A percentile compares a stretch with the other conserved stretches of the same genome.
phyloP scores from a whole-genome alignment of 768 basidiomycete genomes.

The Steccherinum ochraceum region DNA sequence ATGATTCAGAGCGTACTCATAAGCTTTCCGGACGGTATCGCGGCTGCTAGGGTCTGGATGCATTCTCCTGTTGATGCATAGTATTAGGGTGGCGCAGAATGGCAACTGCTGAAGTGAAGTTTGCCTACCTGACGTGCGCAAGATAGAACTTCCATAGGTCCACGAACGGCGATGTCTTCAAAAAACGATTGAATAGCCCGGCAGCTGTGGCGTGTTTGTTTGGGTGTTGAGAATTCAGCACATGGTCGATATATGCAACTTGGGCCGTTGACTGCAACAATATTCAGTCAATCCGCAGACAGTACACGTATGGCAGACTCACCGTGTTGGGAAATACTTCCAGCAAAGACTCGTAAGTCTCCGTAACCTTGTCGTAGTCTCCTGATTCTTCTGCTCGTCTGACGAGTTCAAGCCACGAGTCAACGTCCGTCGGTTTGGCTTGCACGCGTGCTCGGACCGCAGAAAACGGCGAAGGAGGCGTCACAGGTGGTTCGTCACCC shows the following conservation, averaged over 20 bases:
- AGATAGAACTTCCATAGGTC: conserved; percentile 93
- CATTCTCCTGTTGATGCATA: conserved; percentile 43
- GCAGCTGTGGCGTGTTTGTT: conserved; percentile 73
- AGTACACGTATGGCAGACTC: conserved; percentile 33
- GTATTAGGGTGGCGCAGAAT: conserved; percentile 8
- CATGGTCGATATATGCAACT: conserved; percentile 78
- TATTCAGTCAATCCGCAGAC: conserved; percentile 5
- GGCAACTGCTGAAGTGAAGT: conserved; percentile 15
- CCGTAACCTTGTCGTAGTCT: conserved; percentile 75
- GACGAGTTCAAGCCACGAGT: conserved; percentile 72
- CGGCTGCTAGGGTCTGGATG: conserved; percentile 64
- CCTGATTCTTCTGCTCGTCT: conserved; percentile 69
- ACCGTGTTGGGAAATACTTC: conserved; percentile 90
- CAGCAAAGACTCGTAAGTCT: conserved; percentile 77
- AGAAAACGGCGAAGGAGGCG: conserved; percentile 62
- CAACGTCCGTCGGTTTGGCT: conserved; percentile 69
- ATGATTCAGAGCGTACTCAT: conserved; percentile 87
- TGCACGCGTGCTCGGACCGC: conserved; percentile 50
- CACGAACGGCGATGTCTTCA: conserved; percentile 80
- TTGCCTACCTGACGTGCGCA: conserved; percentile 82
- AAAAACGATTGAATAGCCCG: conserved; percentile 81
- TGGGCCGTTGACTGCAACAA: conserved; percentile 65
- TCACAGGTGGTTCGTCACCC: conserved; percentile 2
- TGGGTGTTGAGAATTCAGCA: conserved; percentile 44
- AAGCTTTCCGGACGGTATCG: conserved; percentile 78